Base-by-base conservation (phyloP, 495 filamentous ascomycete genomes). In the Trypethelium eluteriae region DNA sequence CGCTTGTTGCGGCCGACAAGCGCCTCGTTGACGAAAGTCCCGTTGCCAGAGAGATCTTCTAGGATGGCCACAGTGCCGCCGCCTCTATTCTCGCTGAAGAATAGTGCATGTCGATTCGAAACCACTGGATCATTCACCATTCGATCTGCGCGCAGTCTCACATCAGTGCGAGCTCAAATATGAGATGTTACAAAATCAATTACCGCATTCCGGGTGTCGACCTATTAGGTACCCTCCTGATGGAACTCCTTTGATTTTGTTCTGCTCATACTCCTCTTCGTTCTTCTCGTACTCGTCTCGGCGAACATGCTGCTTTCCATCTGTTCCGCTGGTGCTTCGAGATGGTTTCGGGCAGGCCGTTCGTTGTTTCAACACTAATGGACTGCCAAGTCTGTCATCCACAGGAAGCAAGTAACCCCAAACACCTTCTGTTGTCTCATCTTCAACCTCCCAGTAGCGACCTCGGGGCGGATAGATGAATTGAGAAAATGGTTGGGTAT, bases 351-450 rank as follows among this genome's bases (percentile, higher is more conserved):
- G 84, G 74, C 92, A 96, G 3, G 82, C 78, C 53, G 80, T 79
- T 36, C 91, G 81, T 69, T 82, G 88, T 75, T 81, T 87, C 73
- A 96, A 74, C 9, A 96, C 89, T 47, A 95, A 79, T 35, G 85
- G 79, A n/a, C 87, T 83, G 16, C 84, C 86, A 62, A 87, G 83
- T 46, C 82, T 81, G 38, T 84, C 81, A 73, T 92, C 86, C 32
- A 96, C 75, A 16, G 93, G 91, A 66, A 96, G 83, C 4, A 98
- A 79, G 70, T 98, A 98, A 12, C 94, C 94, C 95, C 94, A 98
- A 2, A 97, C 91, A 9, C 91, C 91, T 72, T 96, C 91, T 25
- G 86, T 90, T 70, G 90, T 87, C 72, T 92, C 89, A 74, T 97
- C 91, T 62, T 89, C 84, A 0, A 95, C 91, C 49, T 93, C 90